phyloP scores from a whole-genome alignment of 2,329 filamentous ascomycete genomes.

The Colletotrichum sansevieriae region DNA sequence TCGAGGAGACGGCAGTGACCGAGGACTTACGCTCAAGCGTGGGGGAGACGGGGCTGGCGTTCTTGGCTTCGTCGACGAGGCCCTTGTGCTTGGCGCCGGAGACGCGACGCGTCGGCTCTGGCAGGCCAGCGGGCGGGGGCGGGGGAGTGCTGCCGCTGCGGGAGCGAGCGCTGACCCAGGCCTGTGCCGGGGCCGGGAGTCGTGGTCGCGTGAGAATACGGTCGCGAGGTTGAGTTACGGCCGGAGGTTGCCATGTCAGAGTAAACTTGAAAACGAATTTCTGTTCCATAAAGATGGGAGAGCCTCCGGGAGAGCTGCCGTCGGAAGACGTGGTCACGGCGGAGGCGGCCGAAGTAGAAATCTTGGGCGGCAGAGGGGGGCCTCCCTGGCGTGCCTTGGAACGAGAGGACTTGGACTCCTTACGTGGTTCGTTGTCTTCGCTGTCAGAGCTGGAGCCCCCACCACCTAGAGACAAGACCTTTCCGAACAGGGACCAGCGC shows the following conservation, averaged over 20 bases:
- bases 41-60: slow-evolving; percentile 58
- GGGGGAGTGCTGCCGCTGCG: slow-evolving; percentile 55
- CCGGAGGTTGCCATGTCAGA: slow-evolving; percentile 72
- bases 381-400: slow-evolving; percentile 37
- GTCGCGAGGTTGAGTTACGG: slow-evolving; percentile 67
- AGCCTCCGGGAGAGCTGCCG: slow-evolving; percentile 66
- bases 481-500: slow-evolving; percentile 74
- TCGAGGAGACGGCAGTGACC: slow-evolving; percentile 40
- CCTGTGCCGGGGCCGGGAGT: slow-evolving; percentile 78
- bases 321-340: slow-evolving; percentile 58
- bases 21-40: slow-evolving; percentile 44
- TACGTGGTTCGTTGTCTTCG: slow-evolving; percentile 64
- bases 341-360: slow-evolving; percentile 46
- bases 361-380: slow-evolving; percentile 55
- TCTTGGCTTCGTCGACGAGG: slow-evolving; percentile 64
- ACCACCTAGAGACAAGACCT: slow-evolving; percentile 64
- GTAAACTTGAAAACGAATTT: slow-evolving; percentile 81
- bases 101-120: slow-evolving; percentile 60
- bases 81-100: slow-evolving; percentile 62
- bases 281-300: slow-evolving; percentile 66
- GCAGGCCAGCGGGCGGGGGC: slow-evolving; percentile 52
- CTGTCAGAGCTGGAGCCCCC: slow-evolving; percentile 48
- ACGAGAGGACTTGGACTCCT: slow-evolving; percentile 57
- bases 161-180: slow-evolving; percentile 63
- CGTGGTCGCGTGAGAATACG: slow-evolving; percentile 76